Evolutionary conservation across 2,329 filamentous ascomycete species (phyloP).

Genomic region (Epichloe baconii): DNA sequence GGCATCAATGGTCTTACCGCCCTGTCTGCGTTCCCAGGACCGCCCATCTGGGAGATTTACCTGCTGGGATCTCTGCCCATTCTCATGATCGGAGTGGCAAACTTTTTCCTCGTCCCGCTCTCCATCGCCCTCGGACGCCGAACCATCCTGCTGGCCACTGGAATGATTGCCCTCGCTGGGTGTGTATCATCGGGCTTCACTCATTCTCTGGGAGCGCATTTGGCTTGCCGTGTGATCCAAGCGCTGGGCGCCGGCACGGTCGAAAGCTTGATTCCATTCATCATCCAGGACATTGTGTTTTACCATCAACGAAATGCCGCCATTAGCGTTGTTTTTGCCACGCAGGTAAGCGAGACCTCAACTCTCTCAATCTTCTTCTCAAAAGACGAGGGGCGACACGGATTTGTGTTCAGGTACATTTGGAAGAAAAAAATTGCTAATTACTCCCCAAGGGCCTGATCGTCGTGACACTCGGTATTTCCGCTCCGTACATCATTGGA

Average conservation of each 20-base stretch:
- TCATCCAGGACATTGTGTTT: conserved; percentile 3
- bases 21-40: background rate
- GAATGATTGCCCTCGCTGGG: background rate
- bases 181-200: conserved; percentile 1
- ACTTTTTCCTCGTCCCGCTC: conserved; percentile 2
- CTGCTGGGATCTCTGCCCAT: background rate
- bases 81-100: conserved; percentile 1
- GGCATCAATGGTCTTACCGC: background rate
- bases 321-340: conserved; percentile 1
- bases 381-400: no score
- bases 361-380: background rate
- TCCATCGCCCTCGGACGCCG: conserved; percentile 1
- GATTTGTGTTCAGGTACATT: no score
- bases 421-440: background rate
- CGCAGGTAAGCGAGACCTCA: background rate
- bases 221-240: background rate
- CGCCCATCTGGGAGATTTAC: conserved; percentile 2
- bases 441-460: background rate
- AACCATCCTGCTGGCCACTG: background rate
- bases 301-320: conserved; percentile 2
- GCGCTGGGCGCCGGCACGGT: conserved; percentile 2
- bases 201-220: background rate
- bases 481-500: conserved; percentile 1
- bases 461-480: background rate
- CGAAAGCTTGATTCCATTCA: conserved; percentile 2